Conservation (phyloP, 2,329 filamentous ascomycete species). For the Scolecobasidium constrictum region DNA sequence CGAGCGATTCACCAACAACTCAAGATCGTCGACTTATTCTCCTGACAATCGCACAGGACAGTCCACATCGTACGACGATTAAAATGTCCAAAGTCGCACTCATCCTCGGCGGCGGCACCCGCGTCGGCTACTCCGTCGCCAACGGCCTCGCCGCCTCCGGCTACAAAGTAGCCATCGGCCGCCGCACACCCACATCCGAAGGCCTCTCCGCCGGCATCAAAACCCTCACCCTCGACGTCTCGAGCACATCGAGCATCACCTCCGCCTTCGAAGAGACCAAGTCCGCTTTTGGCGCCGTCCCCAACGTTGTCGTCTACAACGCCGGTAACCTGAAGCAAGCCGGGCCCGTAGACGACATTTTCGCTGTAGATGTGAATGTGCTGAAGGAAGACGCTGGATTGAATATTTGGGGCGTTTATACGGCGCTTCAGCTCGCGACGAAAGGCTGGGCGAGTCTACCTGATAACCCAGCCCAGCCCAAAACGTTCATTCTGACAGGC, state of each 20-base stretch:
- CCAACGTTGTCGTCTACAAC: constrained; percentile 36
- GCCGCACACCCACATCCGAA: constrained; percentile 21
- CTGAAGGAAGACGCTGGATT: constrained; percentile 24
- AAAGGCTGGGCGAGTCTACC: constrained; percentile 9
- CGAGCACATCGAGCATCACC: constrained; percentile 23
- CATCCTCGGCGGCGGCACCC: constrained; percentile 34
- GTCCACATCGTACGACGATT: too few relatives aligned
- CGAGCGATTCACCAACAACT: too few relatives aligned
- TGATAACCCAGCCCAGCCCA: constrained; percentile 1
- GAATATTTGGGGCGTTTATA: constrained; percentile 15
- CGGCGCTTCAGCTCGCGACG: constrained; percentile 11
- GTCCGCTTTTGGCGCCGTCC: constrained; percentile 21
- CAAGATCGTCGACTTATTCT: too few relatives aligned
- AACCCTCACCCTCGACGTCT: constrained; percentile 28
- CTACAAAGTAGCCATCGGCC: constrained; percentile 31
- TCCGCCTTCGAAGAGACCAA: constrained; percentile 29
- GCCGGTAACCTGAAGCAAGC: constrained; percentile 15
- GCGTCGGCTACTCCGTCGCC: constrained; percentile 27
- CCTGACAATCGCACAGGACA: too few relatives aligned
- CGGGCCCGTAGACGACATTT: constrained; percentile 18
- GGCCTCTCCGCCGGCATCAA: constrained; percentile 21
- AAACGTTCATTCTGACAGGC: constrained; percentile 11
- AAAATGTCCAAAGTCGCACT: constrained; percentile 18
- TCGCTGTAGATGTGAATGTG: constrained; percentile 18
- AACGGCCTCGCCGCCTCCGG: constrained; percentile 28